Base-by-base conservation (phyloP, 768 basidiomycete genomes). In the Tylopilus vinaceipallidus region DNA sequence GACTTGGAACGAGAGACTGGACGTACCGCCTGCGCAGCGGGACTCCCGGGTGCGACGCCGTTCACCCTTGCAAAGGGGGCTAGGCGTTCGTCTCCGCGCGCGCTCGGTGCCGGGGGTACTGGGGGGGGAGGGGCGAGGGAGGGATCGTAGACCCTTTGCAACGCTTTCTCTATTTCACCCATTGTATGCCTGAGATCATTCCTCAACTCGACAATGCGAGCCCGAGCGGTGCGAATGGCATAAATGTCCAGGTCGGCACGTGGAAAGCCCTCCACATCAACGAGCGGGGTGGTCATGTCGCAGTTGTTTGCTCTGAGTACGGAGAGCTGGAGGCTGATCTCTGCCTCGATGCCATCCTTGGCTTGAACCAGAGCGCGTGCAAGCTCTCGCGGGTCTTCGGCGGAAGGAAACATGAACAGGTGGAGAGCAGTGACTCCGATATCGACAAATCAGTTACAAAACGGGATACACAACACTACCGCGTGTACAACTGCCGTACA, bases 211-310 rank as follows among this genome's bases (percentile, higher is more conserved):
- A 88, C 83, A n/a, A 95, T 81, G 42, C 87, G 76, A 26, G 84
- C 78, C 45, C 92, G 78, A 12, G 91, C 89, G 41, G 73, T 71
- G 20, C 91, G 76, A 17, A 95, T 84, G 11, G 86, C 83, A 62
- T 82, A 90, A 16, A 95, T 75, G 56, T 95, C 90, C 53, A 98
- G 79, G 69, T 95, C 88, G 13, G 81, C 82, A 13, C 92, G 79
- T 1, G 95, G 95, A 67, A 91, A 98, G 7, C 95, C 95, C 45
- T 97, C 89, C 1, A 73, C 54, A 63, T 97, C 93, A 40, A 97
- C 80, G 29, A 98, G 80, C 0, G 90, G 83, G 0, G 87, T 80
- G 22, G 80, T 70, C 74, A 92, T 80, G 2, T 78, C 83, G 27
- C 78, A 78, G 35, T 76, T 70, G 59, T 91, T 87, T 42, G 76